Conservation (phyloP, 805 yeast species). For the Metschnikowia colocasiae region DNA sequence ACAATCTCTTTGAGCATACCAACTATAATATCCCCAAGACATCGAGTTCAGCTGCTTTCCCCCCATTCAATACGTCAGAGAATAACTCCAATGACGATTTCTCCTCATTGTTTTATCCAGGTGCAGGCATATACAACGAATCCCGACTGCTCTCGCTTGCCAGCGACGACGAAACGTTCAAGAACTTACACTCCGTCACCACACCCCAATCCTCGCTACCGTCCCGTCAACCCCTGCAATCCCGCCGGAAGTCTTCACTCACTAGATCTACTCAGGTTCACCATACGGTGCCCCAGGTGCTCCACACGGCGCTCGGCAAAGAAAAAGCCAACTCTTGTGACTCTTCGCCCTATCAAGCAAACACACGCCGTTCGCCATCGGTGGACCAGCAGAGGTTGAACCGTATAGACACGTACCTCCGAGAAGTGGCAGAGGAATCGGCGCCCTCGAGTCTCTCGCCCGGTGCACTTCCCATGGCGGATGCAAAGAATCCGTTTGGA, state of each 20-base stretch:
- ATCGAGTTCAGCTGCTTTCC: conserved; percentile 17
- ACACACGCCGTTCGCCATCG: conserved; percentile 2
- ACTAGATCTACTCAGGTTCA: conserved; percentile 8
- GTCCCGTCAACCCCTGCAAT: conserved; percentile 18
- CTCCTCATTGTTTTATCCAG: conserved; percentile 6
- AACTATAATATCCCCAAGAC: conserved; percentile 13
- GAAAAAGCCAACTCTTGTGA: neutral
- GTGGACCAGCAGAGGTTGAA: conserved; percentile 3
- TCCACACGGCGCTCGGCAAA: conserved; percentile 7
- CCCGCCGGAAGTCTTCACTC: conserved; percentile 16
- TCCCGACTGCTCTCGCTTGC: conserved; percentile 14
- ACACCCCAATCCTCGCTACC: conserved; percentile 16
- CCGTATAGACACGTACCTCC: conserved; percentile 8
- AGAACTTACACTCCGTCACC: conserved; percentile 5
- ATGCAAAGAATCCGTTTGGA: neutral
- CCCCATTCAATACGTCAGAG: conserved; percentile 16
- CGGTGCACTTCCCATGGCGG: neutral
- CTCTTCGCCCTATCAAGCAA: neutral
- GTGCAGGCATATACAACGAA: conserved; percentile 12
- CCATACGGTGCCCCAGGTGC: conserved; percentile 10
- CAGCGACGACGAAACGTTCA: conserved; percentile 15
- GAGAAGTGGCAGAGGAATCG: conserved; percentile 14
- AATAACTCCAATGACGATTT: conserved; percentile 19
- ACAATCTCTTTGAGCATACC: conserved; percentile 14
- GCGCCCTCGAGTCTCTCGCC: neutral